Percentiles rank a stretch among this genome's conserved stretches.
phyloP scores from a whole-genome alignment of 2,329 filamentous ascomycete species.

The Cercospora brassicicola region DNA sequence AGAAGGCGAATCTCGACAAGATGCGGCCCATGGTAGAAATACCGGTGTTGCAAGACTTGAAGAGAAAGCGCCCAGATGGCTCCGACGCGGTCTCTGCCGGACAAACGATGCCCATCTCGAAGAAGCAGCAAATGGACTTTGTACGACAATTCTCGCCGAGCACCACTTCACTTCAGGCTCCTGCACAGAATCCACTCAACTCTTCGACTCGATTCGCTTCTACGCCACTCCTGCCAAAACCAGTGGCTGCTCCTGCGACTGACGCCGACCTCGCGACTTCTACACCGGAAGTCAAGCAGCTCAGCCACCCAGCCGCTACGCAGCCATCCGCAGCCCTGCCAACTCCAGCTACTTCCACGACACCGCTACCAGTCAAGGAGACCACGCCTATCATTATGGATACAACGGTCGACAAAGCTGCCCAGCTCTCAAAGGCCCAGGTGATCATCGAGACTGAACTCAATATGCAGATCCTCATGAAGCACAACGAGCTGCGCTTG shows the following conservation, averaged over 20 bases:
- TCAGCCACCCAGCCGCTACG: neutral
- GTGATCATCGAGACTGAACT: constrained; percentile 82
- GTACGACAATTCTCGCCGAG: constrained; percentile 19
- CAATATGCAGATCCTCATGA: constrained; percentile 85
- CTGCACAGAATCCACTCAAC: neutral
- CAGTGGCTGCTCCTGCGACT: neutral
- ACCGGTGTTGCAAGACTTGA: constrained; percentile 53
- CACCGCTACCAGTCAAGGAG: constrained; percentile 10
- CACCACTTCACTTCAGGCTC: constrained; percentile 4
- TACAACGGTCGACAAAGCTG: constrained; percentile 9
- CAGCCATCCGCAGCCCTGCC: neutral
- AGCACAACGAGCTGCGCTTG: constrained; percentile 89
- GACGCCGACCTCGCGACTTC: constrained; percentile 11
- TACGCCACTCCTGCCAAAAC: constrained; percentile 11
- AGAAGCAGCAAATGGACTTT: constrained; percentile 34
- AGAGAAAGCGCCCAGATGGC: constrained; percentile 59
- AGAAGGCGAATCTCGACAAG: constrained; percentile 41
- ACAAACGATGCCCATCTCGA: constrained; percentile 26
- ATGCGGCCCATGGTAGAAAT: constrained; percentile 51
- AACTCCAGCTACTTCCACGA: neutral
- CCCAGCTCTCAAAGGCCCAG: constrained; percentile 55
- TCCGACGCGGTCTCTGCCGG: constrained; percentile 39
- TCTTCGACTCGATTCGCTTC: constrained; percentile 1
- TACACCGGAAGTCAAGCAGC: neutral
- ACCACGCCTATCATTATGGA: constrained; percentile 19